Conservation (phyloP, 192 early-diverging fungal species). For the Dissophora globulifera region DNA sequence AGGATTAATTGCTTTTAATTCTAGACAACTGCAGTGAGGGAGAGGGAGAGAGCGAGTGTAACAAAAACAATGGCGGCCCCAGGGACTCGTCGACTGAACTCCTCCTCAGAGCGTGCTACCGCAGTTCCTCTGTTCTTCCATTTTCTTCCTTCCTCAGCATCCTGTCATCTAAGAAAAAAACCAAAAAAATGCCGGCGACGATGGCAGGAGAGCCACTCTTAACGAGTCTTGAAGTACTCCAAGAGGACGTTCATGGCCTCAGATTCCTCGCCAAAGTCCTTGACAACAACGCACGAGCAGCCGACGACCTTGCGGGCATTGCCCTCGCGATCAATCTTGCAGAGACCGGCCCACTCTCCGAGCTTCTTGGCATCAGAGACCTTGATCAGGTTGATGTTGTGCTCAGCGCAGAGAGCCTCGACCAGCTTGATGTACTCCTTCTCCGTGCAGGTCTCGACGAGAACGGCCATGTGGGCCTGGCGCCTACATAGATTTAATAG, state of each 20-base stretch:
- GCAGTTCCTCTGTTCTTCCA: too few species aligned
- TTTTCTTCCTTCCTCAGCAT: neutral
- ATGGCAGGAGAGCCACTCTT: slow-evolving; percentile 23
- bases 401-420: slow-evolving; percentile 97
- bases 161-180: neutral
- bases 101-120: neutral
- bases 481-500: too few species aligned
- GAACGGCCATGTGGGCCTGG: slow-evolving; percentile 96
- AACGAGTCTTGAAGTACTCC: slow-evolving; percentile 70
- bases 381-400: slow-evolving; percentile 99
- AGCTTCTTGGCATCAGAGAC: slow-evolving; percentile 97
- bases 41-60: too few species aligned
- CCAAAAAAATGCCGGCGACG: too few species aligned
- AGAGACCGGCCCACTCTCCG: slow-evolving; percentile 99
- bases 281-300: slow-evolving; percentile 95
- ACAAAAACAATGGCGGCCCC: neutral
- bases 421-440: slow-evolving; percentile 95
- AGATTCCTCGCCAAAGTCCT: slow-evolving; percentile 98
- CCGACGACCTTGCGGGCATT: slow-evolving; percentile 98
- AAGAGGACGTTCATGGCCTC: slow-evolving; percentile 97
- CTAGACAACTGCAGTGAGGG: too few species aligned
- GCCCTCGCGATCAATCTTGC: slow-evolving; percentile 99
- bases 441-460: slow-evolving; percentile 96
- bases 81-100: neutral
- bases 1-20: slow-evolving; percentile 1